Evolutionary conservation across 129 eudicot species (phyloP).

Genomic region (Pseudognaphalium luteoalbum): DNA sequence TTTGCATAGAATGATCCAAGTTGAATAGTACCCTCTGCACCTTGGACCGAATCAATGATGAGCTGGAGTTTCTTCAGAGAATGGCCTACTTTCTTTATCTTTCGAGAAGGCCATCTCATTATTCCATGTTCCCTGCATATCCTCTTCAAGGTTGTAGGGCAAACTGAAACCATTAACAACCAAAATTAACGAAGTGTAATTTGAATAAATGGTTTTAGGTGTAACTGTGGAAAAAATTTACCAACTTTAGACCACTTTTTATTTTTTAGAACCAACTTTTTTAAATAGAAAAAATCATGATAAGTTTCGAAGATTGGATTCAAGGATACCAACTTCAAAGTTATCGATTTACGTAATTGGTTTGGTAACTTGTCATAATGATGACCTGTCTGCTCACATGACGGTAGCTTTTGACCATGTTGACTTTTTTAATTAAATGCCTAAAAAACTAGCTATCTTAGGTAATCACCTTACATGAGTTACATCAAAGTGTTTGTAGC

Average conservation of each 20-base stretch:
- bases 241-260: neutral
- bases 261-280: neutral
- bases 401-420: slow-evolving; percentile 1
- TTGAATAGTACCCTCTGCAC: slow-evolving; percentile 59
- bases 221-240: neutral
- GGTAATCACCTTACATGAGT: neutral
- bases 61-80: slow-evolving; percentile 63
- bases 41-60: slow-evolving; percentile 70
- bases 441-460: no score
- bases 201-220: neutral
- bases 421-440: neutral
- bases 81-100: slow-evolving; percentile 71
- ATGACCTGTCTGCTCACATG: neutral
- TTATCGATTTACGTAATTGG: no score
- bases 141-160: slow-evolving; percentile 72
- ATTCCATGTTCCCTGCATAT: slow-evolving; percentile 81
- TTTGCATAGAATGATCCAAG: slow-evolving; percentile 57
- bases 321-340: no score
- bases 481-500: neutral
- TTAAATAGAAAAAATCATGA: neutral
- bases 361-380: neutral
- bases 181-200: slow-evolving; percentile 3
- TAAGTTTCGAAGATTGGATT: no score
- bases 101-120: slow-evolving; percentile 68
- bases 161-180: slow-evolving; percentile 36